These are phyloP conservation scores for Jatropha multifida DNA, from an alignment of 441 rosid genomes.

Conservation along the genomic window DNA sequence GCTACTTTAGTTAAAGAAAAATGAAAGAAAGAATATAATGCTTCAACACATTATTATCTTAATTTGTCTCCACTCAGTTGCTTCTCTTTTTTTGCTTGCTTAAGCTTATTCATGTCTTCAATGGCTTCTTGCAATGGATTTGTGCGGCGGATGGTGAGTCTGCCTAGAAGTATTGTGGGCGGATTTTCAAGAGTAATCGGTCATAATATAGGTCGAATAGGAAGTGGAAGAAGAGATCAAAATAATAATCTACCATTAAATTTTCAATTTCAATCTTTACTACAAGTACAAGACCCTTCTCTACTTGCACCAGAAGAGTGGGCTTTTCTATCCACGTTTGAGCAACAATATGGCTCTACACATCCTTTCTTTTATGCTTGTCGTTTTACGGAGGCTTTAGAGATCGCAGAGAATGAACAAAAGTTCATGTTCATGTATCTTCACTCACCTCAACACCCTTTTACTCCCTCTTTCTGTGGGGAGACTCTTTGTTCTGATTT, in stretches of 20 bases:
- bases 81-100: not conserved
- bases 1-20: slow-evolving; percentile 28
- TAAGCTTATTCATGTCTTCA: not conserved
- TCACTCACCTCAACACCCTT: slow-evolving; percentile 53
- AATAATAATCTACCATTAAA: slow-evolving; percentile 20
- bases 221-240: slow-evolving; percentile 42
- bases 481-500: slow-evolving; percentile 52
- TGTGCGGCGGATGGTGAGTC: slow-evolving; percentile 49
- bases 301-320: slow-evolving; percentile 38
- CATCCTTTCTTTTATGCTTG: slow-evolving; percentile 53
- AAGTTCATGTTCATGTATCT: slow-evolving; percentile 63
- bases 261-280: slow-evolving; percentile 30
- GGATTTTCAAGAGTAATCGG: slow-evolving; percentile 47
- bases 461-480: slow-evolving; percentile 56
- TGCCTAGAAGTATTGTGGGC: slow-evolving; percentile 47
- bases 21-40: not conserved
- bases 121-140: slow-evolving; percentile 34
- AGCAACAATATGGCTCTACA: slow-evolving; percentile 47
- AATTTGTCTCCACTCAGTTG: not conserved
- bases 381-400: slow-evolving; percentile 38
- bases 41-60: not conserved
- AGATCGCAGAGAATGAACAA: slow-evolving; percentile 51
- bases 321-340: slow-evolving; percentile 43
- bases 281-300: slow-evolving; percentile 19
- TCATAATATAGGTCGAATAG: slow-evolving; percentile 29